Evolutionary conservation across 805 yeast genomes (phyloP), one percentile per base, ranked within the genome.

Genomic region (Metschnikowia similis): DNA sequence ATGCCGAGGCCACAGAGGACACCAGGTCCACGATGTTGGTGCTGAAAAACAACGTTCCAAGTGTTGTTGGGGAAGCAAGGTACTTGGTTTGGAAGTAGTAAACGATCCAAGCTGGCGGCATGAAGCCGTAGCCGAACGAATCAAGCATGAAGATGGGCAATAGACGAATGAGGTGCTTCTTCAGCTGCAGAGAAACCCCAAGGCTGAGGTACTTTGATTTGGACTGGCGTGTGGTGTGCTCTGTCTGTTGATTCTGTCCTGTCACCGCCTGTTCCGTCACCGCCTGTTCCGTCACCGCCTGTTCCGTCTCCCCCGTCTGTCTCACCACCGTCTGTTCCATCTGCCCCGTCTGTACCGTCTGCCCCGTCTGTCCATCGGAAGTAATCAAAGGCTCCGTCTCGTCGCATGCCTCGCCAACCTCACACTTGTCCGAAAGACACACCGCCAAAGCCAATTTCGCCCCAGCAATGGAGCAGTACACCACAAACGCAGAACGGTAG

Each of bases 41-140:
- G 34, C 71, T 55, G 57, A 87, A 87, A 64, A 88, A 88, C 29
- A 89, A 68, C 1, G 76, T 55, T 5, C 96, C 96, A 41, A 89
- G 67, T 0, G 75, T 65, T 0, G 83, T 68, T 3, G 90, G 82
- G 1, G 82, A 65, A 29, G 81, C 66, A 1, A 64, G 56, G 57
- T 84, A 89, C 11, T 71, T 65, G 34, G 75, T 76, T 49, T 82
- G 79, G 71, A 88, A 84, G 66, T 87, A 90, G 63, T 85, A 90
- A 36, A 89, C 89, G 39, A 86, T 76, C 97, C 97, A 91, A 1
- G 96, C 85, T 41, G 83, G 74, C 2, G 96, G 84, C 89, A 89
- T 86, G 66, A 90, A 86, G 1, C 97, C 96, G 55, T 82, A 83
- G 0, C 96, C 97, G 45, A 90, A 75, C 1, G 96, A 89, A 65